Base-by-base conservation (phyloP, 495 filamentous ascomycete genomes). In the Hyaloscypha finlandica region DNA sequence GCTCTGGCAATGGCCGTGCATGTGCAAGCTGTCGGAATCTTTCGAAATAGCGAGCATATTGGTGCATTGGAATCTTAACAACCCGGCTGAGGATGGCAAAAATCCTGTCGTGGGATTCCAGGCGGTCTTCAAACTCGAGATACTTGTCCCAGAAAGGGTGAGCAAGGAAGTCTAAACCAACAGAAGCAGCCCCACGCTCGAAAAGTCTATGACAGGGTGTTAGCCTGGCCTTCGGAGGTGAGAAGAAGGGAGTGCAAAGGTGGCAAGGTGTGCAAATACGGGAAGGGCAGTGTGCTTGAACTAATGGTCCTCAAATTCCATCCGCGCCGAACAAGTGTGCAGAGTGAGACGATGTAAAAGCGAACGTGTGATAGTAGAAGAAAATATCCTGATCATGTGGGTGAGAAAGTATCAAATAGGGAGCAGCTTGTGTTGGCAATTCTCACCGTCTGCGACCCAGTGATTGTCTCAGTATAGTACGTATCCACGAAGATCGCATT, bases 81-180 rank as follows among this genome's bases (percentile, higher is more conserved):
- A 98, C 85, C 42, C 96, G 92, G 56, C 85, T 85, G 33, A 97
- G 83, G 61, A 99, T 92, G 9, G 84, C 85, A 67, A 97, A 94
- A 60, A 98, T 93, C 74, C 88, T 91, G 67, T 96, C 92, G 35
- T 90, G 86, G 0, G 90, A 90, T 74, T 97, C 93, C 57, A 94
- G 80, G 9, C 93, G 88, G 73, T 97, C 93, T 73, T 98, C 95
- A 72, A 93, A 98, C 72, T 97, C 95, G 61, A 98, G 85, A 72
- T 97, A 99, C 78, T 97, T 98, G 73, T 98, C 96, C 95, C 95
- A 99, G 82, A 99, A 97, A 0, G 92, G 93, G 74, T 97, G 93
- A 4, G 93, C 88, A 9, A 96, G 84, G 76, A 97, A 99, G 77
- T 99, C 95, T 35, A 97, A 84, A 19, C 96, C 95, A 22, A 97